Percentiles rank a stretch among this genome's conserved stretches.
Conservation (phyloP, 305 asterid species). For the Monarda citriodora region DNA sequence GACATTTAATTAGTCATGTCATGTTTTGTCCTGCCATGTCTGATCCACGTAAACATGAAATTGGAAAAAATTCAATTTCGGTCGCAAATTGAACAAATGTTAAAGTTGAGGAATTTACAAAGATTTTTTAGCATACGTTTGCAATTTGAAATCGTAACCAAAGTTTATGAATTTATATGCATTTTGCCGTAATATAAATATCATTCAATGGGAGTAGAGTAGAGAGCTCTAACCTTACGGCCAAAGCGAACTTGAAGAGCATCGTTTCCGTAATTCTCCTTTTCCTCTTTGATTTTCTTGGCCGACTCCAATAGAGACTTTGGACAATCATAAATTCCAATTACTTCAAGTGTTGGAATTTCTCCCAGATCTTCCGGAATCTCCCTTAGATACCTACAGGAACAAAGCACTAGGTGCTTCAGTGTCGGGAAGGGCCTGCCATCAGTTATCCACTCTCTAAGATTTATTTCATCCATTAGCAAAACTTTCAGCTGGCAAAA, state of each 20-base stretch:
- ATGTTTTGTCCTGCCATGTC: too few species aligned
- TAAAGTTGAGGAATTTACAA: too few species aligned
- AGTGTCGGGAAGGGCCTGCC: background rate
- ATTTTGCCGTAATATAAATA: too few species aligned
- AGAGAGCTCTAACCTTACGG: background rate
- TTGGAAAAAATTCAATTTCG: too few species aligned
- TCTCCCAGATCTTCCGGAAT: conserved; percentile 5
- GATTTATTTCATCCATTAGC: background rate
- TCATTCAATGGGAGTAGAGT: too few species aligned
- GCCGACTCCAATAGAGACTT: background rate
- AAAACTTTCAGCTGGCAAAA: conserved; percentile 1
- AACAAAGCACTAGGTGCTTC: background rate
- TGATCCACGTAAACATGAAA: too few species aligned
- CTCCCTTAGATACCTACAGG: background rate
- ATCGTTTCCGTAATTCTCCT: background rate
- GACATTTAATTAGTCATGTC: too few species aligned
- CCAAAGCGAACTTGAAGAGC: background rate
- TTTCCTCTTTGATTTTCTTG: background rate
- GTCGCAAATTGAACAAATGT: too few species aligned
- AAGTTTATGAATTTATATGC: too few species aligned
- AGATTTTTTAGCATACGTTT: too few species aligned
- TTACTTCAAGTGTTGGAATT: conserved; percentile 11
- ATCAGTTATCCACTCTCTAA: background rate
- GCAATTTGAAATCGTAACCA: too few species aligned
- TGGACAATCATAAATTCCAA: background rate